These are phyloP conservation scores for Phaeosphaeria sp. DNA, from an alignment of 2,329 filamentous ascomycete genomes.

Conservation along the genomic window DNA sequence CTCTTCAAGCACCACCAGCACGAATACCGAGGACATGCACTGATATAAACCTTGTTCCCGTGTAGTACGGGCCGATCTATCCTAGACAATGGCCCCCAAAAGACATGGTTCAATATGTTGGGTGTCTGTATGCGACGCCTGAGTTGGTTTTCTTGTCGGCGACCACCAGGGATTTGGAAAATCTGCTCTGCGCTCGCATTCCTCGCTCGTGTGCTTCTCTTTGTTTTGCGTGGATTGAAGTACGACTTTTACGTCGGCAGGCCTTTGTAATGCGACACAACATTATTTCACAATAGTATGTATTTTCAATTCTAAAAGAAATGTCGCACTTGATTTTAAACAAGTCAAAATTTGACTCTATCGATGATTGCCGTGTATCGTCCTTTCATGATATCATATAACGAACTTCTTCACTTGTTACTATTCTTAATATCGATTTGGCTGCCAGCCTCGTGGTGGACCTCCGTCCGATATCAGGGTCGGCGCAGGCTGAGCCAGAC, in stretches of 20 bases:
- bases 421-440: background rate
- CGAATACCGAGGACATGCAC: background rate
- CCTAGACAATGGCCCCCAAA: background rate
- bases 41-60: background rate
- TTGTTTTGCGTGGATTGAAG: too few relatives aligned
- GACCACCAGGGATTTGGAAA: background rate
- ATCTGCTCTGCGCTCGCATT: background rate
- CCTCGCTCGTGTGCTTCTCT: background rate
- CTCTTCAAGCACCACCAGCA: background rate
- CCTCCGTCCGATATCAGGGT: slow-evolving; percentile 1
- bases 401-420: background rate
- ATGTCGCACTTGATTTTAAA: too few relatives aligned
- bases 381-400: background rate
- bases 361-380: background rate
- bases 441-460: background rate
- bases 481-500: slow-evolving; percentile 3
- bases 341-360: too few relatives aligned
- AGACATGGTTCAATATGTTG: background rate
- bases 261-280: too few relatives aligned
- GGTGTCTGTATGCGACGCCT: background rate
- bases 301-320: too few relatives aligned
- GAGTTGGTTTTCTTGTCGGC: background rate
- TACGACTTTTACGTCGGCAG: too few relatives aligned
- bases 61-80: background rate
- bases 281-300: too few relatives aligned